Conservation (phyloP, 2,329 filamentous ascomycete species). For the Beauveria bassiana region DNA sequence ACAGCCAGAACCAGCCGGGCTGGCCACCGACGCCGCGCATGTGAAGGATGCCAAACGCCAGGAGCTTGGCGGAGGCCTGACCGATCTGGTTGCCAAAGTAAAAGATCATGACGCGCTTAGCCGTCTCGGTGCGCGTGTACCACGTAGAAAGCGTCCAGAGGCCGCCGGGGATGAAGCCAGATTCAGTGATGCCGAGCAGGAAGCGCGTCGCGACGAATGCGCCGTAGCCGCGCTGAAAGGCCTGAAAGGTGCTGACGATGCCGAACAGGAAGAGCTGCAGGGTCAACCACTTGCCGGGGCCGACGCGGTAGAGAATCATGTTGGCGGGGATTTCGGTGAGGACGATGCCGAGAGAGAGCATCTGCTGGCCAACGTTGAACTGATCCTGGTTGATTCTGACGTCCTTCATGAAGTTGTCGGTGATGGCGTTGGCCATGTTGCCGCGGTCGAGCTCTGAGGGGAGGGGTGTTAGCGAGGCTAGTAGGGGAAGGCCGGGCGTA, state of each 20-base stretch:
- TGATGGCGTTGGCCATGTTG: slow-evolving; percentile 39
- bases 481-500: background rate
- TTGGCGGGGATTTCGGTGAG: slow-evolving; percentile 32
- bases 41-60: slow-evolving; percentile 40
- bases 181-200: slow-evolving; percentile 44
- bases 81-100: slow-evolving; percentile 49
- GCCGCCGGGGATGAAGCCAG: slow-evolving; percentile 47
- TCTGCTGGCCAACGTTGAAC: slow-evolving; percentile 43
- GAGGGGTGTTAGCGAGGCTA: background rate
- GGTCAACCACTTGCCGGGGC: slow-evolving; percentile 39
- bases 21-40: slow-evolving; percentile 39
- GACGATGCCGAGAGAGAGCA: slow-evolving; percentile 41
- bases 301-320: slow-evolving; percentile 27
- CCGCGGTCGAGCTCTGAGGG: slow-evolving; percentile 22
- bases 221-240: slow-evolving; percentile 39
- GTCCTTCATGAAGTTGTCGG: slow-evolving; percentile 41
- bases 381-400: slow-evolving; percentile 42
- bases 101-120: slow-evolving; percentile 45
- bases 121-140: slow-evolving; percentile 46
- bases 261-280: slow-evolving; percentile 46
- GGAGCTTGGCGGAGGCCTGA: slow-evolving; percentile 27
- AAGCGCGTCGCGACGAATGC: slow-evolving; percentile 42
- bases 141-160: slow-evolving; percentile 45
- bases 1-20: slow-evolving; percentile 51
- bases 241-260: slow-evolving; percentile 45